These are phyloP conservation scores for Whalleya microplaca DNA, from an alignment of 2,329 filamentous ascomycete species.

Conservation along the genomic window DNA sequence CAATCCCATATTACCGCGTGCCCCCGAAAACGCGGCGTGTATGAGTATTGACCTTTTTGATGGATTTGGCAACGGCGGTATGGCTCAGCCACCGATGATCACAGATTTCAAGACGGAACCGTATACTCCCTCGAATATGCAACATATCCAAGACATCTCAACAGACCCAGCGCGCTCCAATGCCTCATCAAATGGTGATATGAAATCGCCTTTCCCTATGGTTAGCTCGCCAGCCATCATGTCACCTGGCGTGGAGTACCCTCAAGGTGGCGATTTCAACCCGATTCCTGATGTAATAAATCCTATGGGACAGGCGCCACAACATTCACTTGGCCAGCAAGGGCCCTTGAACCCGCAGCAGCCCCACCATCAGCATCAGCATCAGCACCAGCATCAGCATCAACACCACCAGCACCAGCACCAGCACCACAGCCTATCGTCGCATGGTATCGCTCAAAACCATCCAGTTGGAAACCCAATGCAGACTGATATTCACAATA, in stretches of 20 bases:
- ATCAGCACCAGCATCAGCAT: constrained; percentile 24
- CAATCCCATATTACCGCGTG: constrained; percentile 62
- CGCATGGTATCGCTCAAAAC: constrained; percentile 39
- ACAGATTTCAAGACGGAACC: constrained; percentile 51
- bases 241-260: constrained; percentile 55
- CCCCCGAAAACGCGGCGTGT: constrained; percentile 55
- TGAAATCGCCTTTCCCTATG: constrained; percentile 52
- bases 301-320: constrained; percentile 45
- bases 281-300: constrained; percentile 59
- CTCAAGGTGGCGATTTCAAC: constrained; percentile 51
- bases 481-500: constrained; percentile 38
- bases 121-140: constrained; percentile 40
- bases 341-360: constrained; percentile 37
- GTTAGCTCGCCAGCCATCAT: constrained; percentile 57
- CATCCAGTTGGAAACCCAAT: constrained; percentile 40
- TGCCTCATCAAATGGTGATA: constrained; percentile 43
- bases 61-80: constrained; percentile 65
- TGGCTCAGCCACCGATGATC: constrained; percentile 56
- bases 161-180: constrained; percentile 43
- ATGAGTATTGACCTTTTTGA: constrained; percentile 65
- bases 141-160: constrained; percentile 46
- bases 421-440: constrained; percentile 29
- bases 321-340: constrained; percentile 39
- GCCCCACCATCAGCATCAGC: constrained; percentile 33
- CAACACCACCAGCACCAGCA: constrained; percentile 30